Base-by-base conservation (phyloP, 176 grass and related monocot genomes). In the Zoysia japonica region DNA sequence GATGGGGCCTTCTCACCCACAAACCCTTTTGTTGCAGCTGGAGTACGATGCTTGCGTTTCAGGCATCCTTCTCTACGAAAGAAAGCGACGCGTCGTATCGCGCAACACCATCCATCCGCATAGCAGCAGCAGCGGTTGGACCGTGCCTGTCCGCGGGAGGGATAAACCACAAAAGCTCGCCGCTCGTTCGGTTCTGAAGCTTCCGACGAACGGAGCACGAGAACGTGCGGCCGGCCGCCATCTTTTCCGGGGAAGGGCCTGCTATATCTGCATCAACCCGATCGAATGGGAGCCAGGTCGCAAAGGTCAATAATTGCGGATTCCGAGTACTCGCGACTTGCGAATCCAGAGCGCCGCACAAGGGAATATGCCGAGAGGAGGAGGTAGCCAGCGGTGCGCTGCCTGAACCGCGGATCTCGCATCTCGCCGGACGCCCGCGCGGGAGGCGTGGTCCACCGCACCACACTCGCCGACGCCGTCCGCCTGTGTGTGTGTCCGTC, bases 351-450 rank as follows among this genome's bases (percentile, higher is more conserved):
- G 71, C 63, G 9, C n/a, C 14, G 52, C 65, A 81, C 78, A 16
- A 70, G 85, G n/a, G 78, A 55, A 87, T 76, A 70, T 57, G 85
- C 72, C 14, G 3, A 17, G 10, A 65, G 3, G 38, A 12, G 11
- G 10, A 46, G 16, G 16, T 2, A 57, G 2, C 2, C 44, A 37
- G 40, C 2, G 13, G 20, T 28, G 15, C 20, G 9, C 9, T n/a
- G 49, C 20, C 16, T 41, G 47, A 9, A 3, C 17, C 38, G 9
- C 8, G 5, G 10, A 5, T 38, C 9, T 1, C 67, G 39, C 47
- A 65, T 85, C 82, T 39, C 57, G 45, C 19, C 55, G 28, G 28
- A 28, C 28, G 36, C 61, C 61, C 61, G 11, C 61, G 61, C 19
- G 10, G 35, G 28, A 8, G 19, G 44, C 44, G 6, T 38, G 37